Percentiles rank a stretch among this genome's conserved stretches.
phyloP scores from a whole-genome alignment of 1,284 basidiomycete species.

The Exobasidium cylindrosporum region DNA sequence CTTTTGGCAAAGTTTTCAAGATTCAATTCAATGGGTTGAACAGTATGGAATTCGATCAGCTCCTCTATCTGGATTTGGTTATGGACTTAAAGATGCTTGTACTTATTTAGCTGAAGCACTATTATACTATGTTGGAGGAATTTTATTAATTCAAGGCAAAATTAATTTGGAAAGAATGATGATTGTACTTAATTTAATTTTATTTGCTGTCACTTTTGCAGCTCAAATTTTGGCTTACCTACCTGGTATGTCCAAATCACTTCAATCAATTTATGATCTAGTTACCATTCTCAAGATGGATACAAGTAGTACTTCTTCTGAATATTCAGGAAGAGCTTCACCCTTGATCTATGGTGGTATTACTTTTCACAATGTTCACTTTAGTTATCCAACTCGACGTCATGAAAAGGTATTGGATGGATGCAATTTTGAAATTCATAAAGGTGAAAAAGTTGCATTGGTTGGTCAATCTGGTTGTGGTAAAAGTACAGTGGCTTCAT shows the following conservation, averaged over 20 bases:
- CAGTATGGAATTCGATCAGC: constrained; percentile 71
- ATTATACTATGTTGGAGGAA: constrained; percentile 82
- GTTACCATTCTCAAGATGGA: constrained; percentile 66
- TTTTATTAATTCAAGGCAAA: constrained; percentile 74
- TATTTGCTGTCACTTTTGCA: constrained; percentile 89
- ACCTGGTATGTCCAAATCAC: constrained; percentile 37
- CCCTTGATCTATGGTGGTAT: constrained; percentile 23
- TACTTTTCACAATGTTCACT: constrained; percentile 37
- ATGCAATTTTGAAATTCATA: constrained; percentile 22
- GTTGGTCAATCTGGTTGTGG: constrained; percentile 49
- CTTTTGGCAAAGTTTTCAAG: constrained; percentile 70
- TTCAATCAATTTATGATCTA: constrained; percentile 71
- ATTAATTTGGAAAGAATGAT: constrained; percentile 85
- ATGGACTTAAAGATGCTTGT: constrained; percentile 73
- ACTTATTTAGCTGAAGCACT: constrained; percentile 75
- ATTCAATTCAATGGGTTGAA: constrained; percentile 65
- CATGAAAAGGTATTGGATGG: constrained; percentile 23
- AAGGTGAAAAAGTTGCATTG: constrained; percentile 49
- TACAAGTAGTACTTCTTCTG: constrained; percentile 16
- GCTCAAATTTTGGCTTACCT: constrained; percentile 78
- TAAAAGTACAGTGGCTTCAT: constrained; percentile 45
- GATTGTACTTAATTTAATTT: constrained; percentile 81
- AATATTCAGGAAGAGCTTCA: constrained; percentile 9
- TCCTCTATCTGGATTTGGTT: constrained; percentile 77
- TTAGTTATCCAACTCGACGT: constrained; percentile 29